Evolutionary conservation across 225 moss, liverwort and hornwort species (phyloP).

Genomic region (Physcomitrellopsis africana): DNA sequence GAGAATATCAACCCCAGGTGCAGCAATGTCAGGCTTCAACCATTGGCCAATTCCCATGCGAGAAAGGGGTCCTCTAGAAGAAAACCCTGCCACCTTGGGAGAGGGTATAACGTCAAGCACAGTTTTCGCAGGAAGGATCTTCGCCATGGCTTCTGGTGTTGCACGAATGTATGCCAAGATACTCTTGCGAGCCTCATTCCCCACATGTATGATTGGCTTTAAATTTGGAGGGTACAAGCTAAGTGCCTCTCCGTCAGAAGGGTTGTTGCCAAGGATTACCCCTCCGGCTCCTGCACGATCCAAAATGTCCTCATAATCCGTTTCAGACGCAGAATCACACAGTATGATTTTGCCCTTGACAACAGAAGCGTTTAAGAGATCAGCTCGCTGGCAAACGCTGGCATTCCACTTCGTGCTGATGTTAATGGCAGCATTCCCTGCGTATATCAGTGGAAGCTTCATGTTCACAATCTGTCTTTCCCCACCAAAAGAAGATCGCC

Average conservation of each 20-base stretch:
- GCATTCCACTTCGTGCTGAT: not conserved
- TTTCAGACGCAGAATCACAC: not conserved
- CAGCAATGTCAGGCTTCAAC: slow-evolving; percentile 66
- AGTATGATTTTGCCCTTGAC: slow-evolving; percentile 13
- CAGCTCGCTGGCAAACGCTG: slow-evolving; percentile 9
- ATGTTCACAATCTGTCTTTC: not conserved
- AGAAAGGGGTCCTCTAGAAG: slow-evolving; percentile 47
- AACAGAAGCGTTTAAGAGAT: not conserved
- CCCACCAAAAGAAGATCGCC: slow-evolving; percentile 5
- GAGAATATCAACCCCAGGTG: slow-evolving; percentile 64
- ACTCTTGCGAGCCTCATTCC: not conserved
- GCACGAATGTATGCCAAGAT: slow-evolving; percentile 1
- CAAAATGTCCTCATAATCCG: not conserved
- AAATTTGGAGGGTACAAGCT: not conserved
- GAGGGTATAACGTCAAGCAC: slow-evolving; percentile 55
- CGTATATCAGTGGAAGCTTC: slow-evolving; percentile 13
- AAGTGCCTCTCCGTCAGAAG: not conserved
- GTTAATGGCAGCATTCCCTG: slow-evolving; percentile 14
- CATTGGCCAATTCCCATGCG: not conserved
- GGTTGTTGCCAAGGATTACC: slow-evolving; percentile 16
- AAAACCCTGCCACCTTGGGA: slow-evolving; percentile 57
- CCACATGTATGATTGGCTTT: not conserved
- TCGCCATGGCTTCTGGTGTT: slow-evolving; percentile 31
- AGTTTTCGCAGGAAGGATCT: slow-evolving; percentile 44
- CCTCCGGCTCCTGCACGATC: not conserved